Evolutionary conservation across 441 rosid species (phyloP).

Genomic region (Adansonia grandidieri): DNA sequence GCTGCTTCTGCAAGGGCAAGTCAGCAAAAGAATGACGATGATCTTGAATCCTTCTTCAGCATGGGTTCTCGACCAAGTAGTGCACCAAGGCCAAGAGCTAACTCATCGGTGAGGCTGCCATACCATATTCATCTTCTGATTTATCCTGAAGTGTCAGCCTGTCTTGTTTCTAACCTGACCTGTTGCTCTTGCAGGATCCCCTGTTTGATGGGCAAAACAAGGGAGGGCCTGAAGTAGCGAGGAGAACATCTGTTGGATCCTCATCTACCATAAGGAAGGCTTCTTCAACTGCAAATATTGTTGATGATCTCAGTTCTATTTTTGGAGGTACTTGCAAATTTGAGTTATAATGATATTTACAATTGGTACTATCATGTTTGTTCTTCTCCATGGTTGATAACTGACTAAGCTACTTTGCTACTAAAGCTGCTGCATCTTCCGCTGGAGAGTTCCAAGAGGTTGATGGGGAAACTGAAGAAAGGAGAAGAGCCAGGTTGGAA

Average conservation of each 20-base stretch:
- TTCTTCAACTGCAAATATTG: conserved; percentile 74
- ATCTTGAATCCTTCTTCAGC: conserved; percentile 82
- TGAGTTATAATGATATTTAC: conserved; percentile 16
- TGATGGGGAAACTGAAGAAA: conserved; percentile 89
- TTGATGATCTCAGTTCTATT: conserved; percentile 86
- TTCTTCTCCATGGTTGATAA: conserved; percentile 21
- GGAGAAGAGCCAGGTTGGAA: conserved; percentile 87
- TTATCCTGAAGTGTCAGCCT: not conserved
- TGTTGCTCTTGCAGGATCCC: conserved; percentile 62
- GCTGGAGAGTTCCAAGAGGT: conserved; percentile 82
- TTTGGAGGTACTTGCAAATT: conserved; percentile 64
- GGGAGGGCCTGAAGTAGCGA: conserved; percentile 65
- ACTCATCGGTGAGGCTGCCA: conserved; percentile 48
- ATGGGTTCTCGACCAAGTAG: conserved; percentile 71
- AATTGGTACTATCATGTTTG: not conserved
- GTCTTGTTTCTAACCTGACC: conserved; percentile 30
- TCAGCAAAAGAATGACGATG: conserved; percentile 65
- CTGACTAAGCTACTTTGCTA: conserved; percentile 35
- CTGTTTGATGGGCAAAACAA: conserved; percentile 64
- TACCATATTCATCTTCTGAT: conserved; percentile 21
- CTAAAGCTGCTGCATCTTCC: conserved; percentile 54
- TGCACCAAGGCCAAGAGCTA: conserved; percentile 82
- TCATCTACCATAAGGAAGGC: conserved; percentile 73
- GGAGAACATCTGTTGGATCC: conserved; percentile 59
- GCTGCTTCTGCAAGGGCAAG: conserved; percentile 81